Evolutionary conservation across 1,284 basidiomycete species (phyloP), one percentile per base, ranked within the genome.

Genomic region (Abortiporus biennis): DNA sequence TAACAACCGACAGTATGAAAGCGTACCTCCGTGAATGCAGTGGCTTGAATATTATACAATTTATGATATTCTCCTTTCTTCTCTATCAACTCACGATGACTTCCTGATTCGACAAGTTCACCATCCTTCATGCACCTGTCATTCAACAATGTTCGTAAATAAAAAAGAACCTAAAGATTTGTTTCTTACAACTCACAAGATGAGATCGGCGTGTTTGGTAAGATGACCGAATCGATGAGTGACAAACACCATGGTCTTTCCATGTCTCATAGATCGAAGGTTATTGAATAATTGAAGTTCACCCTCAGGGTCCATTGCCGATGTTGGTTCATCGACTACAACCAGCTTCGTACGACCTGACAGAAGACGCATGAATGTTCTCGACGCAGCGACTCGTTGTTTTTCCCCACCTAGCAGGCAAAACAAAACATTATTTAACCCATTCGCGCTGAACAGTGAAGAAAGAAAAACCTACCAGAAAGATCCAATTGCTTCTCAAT

Each of bases 221-320:
- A 84, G 61, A 48, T 76, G 80, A 4, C 81, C 81, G 50, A 83
- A 84, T 11, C 80, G 64, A 58, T 85, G 81, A 0, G 80, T 80
- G 1, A 80, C 82, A 52, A 84, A 85, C 12, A 85, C 58, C 82
- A 85, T 84, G 1, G 81, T 85, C 59, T 81, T 84, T 50, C 72
- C 76, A 17, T 76, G 78, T 42, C 78, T 66, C 21, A 83, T 53
- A 2, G 62, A 55, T 9, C 78, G 71, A 30, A 85, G 60, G 38
- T 77, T 66, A 52, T 82, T 73, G 44, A 85, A 85, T 1, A 85
- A 62, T 54, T 84, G 34, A 16, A n/a, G 42, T 41, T 50, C 48
- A 12, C 43, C 48, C 11, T 31, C n/a, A 5, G 48, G 43, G 30
- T 50, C 48, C 44, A 50, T 47, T 27, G 48, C 48, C 8, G 46